These are phyloP conservation scores for Ogataea paraovalis DNA, from an alignment of 805 yeast species.

Conservation along the genomic window DNA sequence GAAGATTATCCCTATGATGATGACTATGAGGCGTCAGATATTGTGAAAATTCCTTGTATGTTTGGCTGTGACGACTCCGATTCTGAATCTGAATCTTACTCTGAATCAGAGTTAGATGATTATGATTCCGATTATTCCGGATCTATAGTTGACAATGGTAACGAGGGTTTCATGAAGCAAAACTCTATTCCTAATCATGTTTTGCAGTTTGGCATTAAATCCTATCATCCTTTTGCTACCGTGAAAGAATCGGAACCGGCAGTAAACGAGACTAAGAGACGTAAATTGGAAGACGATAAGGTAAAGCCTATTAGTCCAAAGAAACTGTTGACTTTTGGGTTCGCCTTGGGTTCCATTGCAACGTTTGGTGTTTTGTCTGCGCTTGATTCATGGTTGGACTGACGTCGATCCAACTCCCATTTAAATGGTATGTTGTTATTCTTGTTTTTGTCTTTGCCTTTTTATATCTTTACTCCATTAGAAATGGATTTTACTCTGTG, in stretches of 20 bases:
- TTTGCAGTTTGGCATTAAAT: not conserved
- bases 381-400: slow-evolving; percentile 12
- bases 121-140: too few relatives aligned
- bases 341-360: slow-evolving; percentile 18
- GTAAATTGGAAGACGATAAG: not conserved
- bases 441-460: not conserved
- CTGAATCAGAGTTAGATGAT: slow-evolving; percentile 13
- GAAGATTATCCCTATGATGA: not conserved
- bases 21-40: not conserved
- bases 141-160: too few relatives aligned
- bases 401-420: not conserved
- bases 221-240: not conserved
- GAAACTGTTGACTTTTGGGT: slow-evolving; percentile 15
- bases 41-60: not conserved
- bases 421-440: not conserved
- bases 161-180: too few relatives aligned
- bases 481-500: too few relatives aligned
- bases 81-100: not conserved
- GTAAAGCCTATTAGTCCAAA: not conserved
- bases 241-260: not conserved
- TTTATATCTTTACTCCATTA: too few relatives aligned
- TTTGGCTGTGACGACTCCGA: not conserved
- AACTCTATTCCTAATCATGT: not conserved
- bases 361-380: slow-evolving; percentile 26
- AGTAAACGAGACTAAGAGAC: not conserved